A percentile compares a stretch with the other conserved stretches of the same genome.
Evolutionary conservation across 148 eudicot species (phyloP).

Genomic region (Drosera capensis): DNA sequence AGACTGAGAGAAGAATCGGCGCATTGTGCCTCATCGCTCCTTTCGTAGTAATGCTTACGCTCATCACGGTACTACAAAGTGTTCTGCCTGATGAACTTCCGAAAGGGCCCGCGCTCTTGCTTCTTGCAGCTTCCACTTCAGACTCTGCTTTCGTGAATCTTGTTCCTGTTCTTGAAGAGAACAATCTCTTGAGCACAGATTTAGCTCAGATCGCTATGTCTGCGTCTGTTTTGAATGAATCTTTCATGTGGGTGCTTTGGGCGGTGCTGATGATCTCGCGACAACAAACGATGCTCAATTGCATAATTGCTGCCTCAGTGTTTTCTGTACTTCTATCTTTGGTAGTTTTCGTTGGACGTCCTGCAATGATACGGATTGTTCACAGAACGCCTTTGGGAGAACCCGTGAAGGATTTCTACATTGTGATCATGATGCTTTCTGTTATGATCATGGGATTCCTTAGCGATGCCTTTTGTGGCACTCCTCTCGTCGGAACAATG

Average conservation of each 20-base stretch:
- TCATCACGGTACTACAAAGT: neutral
- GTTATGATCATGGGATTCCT: conserved; percentile 5
- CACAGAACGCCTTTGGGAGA: conserved; percentile 11
- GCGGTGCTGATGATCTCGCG: neutral
- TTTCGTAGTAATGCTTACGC: neutral
- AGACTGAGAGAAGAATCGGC: neutral
- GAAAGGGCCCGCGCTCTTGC: neutral
- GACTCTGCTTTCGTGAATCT: conserved; percentile 7
- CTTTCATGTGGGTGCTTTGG: conserved; percentile 2
- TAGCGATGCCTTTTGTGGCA: neutral
- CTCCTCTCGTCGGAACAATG: neutral
- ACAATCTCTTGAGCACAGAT: conserved; percentile 11
- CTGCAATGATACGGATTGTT: conserved; percentile 1
- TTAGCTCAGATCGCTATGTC: conserved; percentile 15
- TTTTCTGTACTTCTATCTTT: neutral
- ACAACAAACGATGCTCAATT: neutral
- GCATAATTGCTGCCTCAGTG: neutral
- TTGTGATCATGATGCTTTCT: conserved; percentile 1
- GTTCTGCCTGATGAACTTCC: neutral
- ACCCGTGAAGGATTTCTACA: conserved; percentile 9
- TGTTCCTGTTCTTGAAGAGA: conserved; percentile 11
- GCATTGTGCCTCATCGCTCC: neutral
- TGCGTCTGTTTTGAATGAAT: conserved; percentile 5
- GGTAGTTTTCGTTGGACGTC: neutral
- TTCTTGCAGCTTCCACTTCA: conserved; percentile 3